These are phyloP conservation scores for Mycena galericulata DNA, from an alignment of 768 basidiomycete species.

Conservation along the genomic window DNA sequence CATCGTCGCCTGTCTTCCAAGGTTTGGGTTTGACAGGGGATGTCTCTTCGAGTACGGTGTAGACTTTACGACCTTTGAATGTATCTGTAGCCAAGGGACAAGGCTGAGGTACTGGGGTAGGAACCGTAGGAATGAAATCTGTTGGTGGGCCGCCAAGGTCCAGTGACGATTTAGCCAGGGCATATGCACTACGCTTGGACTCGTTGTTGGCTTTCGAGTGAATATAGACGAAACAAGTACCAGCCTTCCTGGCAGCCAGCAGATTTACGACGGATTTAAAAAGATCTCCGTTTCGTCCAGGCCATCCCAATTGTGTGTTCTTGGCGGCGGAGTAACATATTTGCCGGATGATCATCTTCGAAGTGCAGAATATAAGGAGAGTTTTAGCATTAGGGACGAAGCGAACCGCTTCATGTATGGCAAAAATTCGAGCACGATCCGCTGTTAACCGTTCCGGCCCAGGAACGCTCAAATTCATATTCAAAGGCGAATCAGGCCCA, in stretches of 20 bases:
- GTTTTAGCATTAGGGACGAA: not conserved
- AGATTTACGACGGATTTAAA: not conserved
- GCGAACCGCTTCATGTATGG: not conserved
- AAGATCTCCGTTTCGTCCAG: not conserved
- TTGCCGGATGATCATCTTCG: not conserved
- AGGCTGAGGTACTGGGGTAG: too few relatives aligned
- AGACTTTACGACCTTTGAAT: too few relatives aligned
- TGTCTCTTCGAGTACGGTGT: too few relatives aligned
- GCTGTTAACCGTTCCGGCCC: not conserved
- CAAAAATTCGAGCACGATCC: not conserved
- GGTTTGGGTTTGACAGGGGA: too few relatives aligned
- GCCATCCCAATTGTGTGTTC: not conserved
- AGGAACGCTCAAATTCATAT: not conserved
- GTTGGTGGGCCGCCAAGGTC: too few relatives aligned
- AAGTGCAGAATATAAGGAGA: too few relatives aligned
- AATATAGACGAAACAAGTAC: not conserved
- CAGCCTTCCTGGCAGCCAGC: not conserved
- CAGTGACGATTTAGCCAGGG: too few relatives aligned
- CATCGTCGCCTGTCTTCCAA: too few relatives aligned
- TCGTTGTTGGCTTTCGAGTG: not conserved
- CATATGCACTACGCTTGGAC: not conserved
- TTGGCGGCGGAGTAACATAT: not conserved
- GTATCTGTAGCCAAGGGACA: too few relatives aligned
- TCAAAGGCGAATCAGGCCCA: not conserved
- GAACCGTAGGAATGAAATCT: too few relatives aligned